Evolutionary conservation across 2,329 filamentous ascomycete genomes (phyloP).

Genomic region (Aureobasidium mangrovei): DNA sequence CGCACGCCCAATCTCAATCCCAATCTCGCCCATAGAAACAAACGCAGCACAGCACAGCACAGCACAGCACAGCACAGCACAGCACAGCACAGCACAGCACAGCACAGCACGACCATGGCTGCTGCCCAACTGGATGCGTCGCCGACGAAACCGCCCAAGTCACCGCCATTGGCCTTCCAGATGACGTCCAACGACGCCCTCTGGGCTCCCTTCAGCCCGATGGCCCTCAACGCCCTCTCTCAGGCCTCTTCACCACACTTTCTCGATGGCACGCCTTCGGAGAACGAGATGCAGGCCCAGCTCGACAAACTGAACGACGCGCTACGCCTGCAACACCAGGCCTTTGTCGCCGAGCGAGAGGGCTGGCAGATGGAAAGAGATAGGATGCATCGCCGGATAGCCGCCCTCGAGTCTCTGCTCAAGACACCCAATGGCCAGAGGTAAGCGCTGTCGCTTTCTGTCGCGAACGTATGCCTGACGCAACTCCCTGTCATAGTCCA

Average conservation of each 20-base stretch:
- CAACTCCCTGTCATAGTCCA: conserved; percentile 20
- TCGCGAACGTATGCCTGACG: conserved; percentile 5
- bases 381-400: conserved; percentile 26
- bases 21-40: no score
- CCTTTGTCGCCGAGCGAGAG: conserved; percentile 28
- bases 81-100: background rate
- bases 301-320: conserved; percentile 28
- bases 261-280: background rate
- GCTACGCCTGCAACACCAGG: conserved; percentile 25
- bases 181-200: conserved; percentile 29
- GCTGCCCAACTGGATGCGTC: background rate
- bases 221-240: conserved; percentile 20
- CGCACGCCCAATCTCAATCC: no score
- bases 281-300: conserved; percentile 24
- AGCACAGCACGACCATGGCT: background rate
- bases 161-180: conserved; percentile 29
- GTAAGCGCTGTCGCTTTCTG: conserved; percentile 15
- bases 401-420: conserved; percentile 27
- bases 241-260: conserved; percentile 5
- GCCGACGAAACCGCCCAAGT: conserved; percentile 20
- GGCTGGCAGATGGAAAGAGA: conserved; percentile 27
- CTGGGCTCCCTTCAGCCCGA: conserved; percentile 18
- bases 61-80: background rate
- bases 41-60: no score
- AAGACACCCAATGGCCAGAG: conserved; percentile 27